Evolutionary conservation across 2,329 filamentous ascomycete species (phyloP), one percentile per base, ranked within the genome.

Genomic region (Zopfia rhizophila): DNA sequence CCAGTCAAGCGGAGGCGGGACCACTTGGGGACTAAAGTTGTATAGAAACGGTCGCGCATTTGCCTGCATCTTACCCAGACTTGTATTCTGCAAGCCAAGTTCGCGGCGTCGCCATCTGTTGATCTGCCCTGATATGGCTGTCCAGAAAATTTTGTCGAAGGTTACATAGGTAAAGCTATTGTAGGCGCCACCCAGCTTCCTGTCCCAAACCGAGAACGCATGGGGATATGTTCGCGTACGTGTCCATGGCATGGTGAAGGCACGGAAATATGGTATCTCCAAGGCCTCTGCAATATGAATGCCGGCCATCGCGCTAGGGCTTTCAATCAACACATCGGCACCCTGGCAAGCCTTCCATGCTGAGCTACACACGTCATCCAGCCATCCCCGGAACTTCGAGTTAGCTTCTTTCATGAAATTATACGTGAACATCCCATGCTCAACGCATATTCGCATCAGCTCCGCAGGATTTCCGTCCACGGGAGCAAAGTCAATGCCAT

Each of bases 221-320:
- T 99, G 94, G 2, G 94, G 94, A 62, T 99, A 99, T 1, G 93
- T 91, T 40, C 94, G 82, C 12, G 94, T 99, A 36, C 92, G 86
- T 0, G 94, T 96, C 94, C 94, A 99, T 0, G 94, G 94, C 94
- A 99, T 99, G 13, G 91, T 96, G 68, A 99, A 99, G 0, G 92
- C 93, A 44, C 94, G 86, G 77, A 97, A 97, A 71, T 99, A 99
- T 0, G 94, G 94, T 31, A 99, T 95, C 11, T 84, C 81, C 2
- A 99, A 80, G 17, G 91, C 91, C 74, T 99, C 94, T 1, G 94
- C 94, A 56, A 99, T 96, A 70, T 99, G 94, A 41, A 99, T 96
- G 18, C 94, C 94, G 0, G 89, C 91, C 94, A 99, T 99, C 11
- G 94, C 91, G 45, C 90, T 96, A 0, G 94, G 94, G 33, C 90